Base-by-base conservation (phyloP, 2,329 filamentous ascomycete species). In the Scorias spongiosa region DNA sequence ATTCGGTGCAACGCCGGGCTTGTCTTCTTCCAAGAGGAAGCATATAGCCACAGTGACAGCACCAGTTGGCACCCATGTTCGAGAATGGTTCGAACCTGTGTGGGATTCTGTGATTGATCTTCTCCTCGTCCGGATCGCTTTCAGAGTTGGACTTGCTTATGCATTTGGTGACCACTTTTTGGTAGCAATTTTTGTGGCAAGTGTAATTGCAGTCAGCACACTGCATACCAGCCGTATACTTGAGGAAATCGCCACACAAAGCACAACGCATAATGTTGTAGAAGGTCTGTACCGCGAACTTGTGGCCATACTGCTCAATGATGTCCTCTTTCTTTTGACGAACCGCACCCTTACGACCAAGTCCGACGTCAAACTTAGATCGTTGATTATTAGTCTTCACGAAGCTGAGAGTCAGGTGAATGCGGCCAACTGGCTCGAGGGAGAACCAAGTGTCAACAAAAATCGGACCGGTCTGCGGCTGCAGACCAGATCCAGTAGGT, bases 241-340 rank as follows among this genome's bases (percentile, higher is more conserved):
- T 98, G 66, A 98, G 81, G 59, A 98, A 96, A 54, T 98, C 91
- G 47, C 88, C 91, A 62, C 91, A 98, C 30, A 96, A 78, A 11
- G 91, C 91, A 66, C 91, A 98, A 49, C 91, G 89, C 91, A 98
- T 98, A 60, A 98, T 95, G 73, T 96, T 98, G 79, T 96, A 98
- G 66, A 98, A 98, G 63, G 95, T 91, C 63, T 95, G 88, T 58
- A 91, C 84, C 44, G 96, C 81, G 60, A 98, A 98, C 67, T 96
- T 98, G 79, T 98, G 91, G 41, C 91, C 91, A 61, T 94, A 95
- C 72, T 95, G 94, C 68, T 98, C 91, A 67, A 95, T 85, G 4
- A 98, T 81, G 58, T 96, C 88, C 64, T 98, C 91, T 69, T 98
- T 98, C 59, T 86, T 85, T 66, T 98, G 89, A 53, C 91, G 85